Base-by-base conservation (phyloP, 192 early-diverging fungal species). In the Dissophora ornata region DNA sequence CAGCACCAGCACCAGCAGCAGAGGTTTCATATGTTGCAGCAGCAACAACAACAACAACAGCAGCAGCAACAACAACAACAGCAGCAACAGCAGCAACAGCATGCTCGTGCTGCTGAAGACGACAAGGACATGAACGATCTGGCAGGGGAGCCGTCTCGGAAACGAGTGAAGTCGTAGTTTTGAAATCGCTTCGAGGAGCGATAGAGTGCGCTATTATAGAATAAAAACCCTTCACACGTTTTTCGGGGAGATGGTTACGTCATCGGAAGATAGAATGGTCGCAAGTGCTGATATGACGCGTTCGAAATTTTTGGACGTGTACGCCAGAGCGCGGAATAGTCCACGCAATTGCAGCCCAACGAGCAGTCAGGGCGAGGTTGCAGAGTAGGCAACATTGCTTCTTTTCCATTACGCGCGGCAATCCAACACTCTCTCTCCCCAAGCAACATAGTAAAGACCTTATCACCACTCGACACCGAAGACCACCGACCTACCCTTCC, bases 51-150 rank as follows among this genome's bases (percentile, higher is more conserved):
- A 29, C 57, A 59, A 32, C 59, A 62, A 38, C 47, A 48, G 1
- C 67, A 69, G 21, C 67, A 51, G 24, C 65, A 67, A 22, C 48
- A 58, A 28, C 66, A 58, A 11, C 66, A 58, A 32, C 57, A 52
- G 34, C 66, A 68, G 38, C 48, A 44, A 28, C 66, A 44, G 21
- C 67, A 69, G 49, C 49, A 46, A 12, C 67, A 69, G 40, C 54
- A 38, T 26, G 29, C 33, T 30, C 54, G 46, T 1, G 21, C 50
- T 26, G 22, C 9, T 2, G 65, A 56, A 3, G 65, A 55, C 12
- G 50, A 54, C n/a, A 40, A 47, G 16, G 52, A 67, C 19, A 30
- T 26, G 15, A 48, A 32, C 42, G 67, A 61, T 33, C 30, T 61
- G 29, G 16, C 40, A 0, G 58, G 57, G 24, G 67, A 69, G 18